Percentiles rank a stretch among this genome's conserved stretches.
These are phyloP conservation scores for Setaria italica DNA, from an alignment of 202 grass and related monocot species.

Conservation along the genomic window DNA sequence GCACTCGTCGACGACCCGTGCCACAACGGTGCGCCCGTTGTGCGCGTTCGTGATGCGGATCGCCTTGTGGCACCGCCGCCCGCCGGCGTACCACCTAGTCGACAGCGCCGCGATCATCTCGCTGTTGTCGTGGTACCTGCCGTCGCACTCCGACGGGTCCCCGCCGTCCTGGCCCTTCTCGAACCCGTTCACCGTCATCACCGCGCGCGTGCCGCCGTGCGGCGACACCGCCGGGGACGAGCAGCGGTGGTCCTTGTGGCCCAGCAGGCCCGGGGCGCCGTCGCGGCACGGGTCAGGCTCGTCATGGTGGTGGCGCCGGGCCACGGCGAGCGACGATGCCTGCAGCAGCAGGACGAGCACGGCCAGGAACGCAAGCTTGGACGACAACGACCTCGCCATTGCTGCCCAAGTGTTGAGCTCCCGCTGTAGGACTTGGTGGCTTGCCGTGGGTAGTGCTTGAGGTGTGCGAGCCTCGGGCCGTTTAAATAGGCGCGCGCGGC, in stretches of 20 bases:
- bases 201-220: constrained; percentile 1
- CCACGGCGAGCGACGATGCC: neutral
- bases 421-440: neutral
- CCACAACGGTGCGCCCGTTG: constrained; percentile 19
- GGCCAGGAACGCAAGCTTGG: neutral
- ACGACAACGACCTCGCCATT: neutral
- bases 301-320: neutral
- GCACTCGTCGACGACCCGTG: constrained; percentile 59
- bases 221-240: neutral
- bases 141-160: constrained; percentile 30
- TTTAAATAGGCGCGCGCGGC: constrained; percentile 16
- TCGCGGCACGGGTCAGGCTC: neutral
- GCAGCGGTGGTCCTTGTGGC: constrained; percentile 5
- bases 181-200: constrained; percentile 56
- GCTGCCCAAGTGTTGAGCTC: neutral
- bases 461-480: neutral
- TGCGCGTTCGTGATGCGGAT: constrained; percentile 39
- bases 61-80: constrained; percentile 35
- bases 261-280: neutral
- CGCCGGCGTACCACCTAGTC: constrained; percentile 40
- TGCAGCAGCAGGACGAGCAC: neutral
- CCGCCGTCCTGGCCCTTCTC: neutral
- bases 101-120: constrained; percentile 50
- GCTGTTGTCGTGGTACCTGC: constrained; percentile 33
- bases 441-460: neutral